These are phyloP conservation scores for Alternaria angustiovoidea DNA, from an alignment of 2,329 filamentous ascomycete genomes.

Conservation along the genomic window DNA sequence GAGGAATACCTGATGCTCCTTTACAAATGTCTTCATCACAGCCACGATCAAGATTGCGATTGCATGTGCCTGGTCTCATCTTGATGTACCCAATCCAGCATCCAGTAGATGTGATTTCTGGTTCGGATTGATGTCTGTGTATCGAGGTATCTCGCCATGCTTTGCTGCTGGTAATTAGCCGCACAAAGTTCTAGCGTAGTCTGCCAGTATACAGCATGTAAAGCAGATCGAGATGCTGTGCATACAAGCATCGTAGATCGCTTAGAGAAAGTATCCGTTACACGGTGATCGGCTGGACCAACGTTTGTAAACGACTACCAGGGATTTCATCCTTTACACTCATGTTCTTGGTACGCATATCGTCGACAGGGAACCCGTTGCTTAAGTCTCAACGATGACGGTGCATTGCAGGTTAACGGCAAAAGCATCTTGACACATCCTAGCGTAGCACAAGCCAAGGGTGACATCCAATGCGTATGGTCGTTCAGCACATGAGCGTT, in stretches of 20 bases:
- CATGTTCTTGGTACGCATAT: background rate
- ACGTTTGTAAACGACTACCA: background rate
- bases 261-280: conserved; percentile 5
- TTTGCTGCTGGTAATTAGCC: conserved; percentile 61
- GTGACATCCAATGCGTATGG: background rate
- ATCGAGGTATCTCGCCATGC: background rate
- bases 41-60: background rate
- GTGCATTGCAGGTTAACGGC: background rate
- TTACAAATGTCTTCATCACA: no score
- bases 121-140: background rate
- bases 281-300: conserved; percentile 6
- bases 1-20: background rate
- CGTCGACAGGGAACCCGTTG: background rate
- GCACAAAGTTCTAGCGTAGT: conserved; percentile 65
- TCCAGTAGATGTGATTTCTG: background rate
- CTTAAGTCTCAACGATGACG: background rate
- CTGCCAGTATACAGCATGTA: conserved; percentile 72
- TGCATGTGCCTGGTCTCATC: background rate
- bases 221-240: conserved; percentile 17
- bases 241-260: conserved; percentile 9
- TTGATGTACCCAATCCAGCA: background rate
- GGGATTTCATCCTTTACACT: background rate
- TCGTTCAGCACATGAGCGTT: background rate
- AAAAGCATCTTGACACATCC: conserved; percentile 5
- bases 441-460: background rate